Conservation (phyloP, 345 rosid species). For the Raphanus sativus region DNA sequence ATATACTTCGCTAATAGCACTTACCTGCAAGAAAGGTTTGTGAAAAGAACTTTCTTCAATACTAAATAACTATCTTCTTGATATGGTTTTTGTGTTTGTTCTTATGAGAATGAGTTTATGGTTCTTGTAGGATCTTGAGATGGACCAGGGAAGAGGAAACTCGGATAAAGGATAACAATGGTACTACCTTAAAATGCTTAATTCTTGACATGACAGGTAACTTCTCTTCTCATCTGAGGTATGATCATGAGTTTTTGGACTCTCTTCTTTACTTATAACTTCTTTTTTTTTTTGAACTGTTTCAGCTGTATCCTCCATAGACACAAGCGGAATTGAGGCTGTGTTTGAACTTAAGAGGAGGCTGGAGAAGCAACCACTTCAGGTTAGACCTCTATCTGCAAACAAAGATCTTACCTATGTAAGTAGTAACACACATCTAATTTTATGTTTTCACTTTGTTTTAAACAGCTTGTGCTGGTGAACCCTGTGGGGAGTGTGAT, state of each 20-base stretch:
- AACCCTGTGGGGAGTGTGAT: constrained; percentile 44
- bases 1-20: constrained; percentile 87
- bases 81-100: neutral
- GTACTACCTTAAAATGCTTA: constrained; percentile 57
- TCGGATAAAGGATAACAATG: constrained; percentile 51
- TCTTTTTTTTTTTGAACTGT: neutral
- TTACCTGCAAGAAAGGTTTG: constrained; percentile 87
- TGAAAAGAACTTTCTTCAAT: neutral
- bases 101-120: constrained; percentile 12
- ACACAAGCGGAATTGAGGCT: constrained; percentile 80
- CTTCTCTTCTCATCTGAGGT: constrained; percentile 1
- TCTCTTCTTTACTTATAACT: constrained; percentile 15
- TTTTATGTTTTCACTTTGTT: neutral
- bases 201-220: constrained; percentile 89
- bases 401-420: constrained; percentile 5
- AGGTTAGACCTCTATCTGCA: constrained; percentile 43
- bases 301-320: constrained; percentile 88
- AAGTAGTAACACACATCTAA: neutral
- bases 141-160: constrained; percentile 92
- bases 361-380: constrained; percentile 59
- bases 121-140: constrained; percentile 64
- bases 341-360: constrained; percentile 64
- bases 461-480: constrained; percentile 39
- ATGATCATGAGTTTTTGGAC: neutral
- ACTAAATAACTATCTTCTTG: neutral